Conservation (phyloP, 2,329 filamentous ascomycete species). For the Verticillium nonalfalfae region DNA sequence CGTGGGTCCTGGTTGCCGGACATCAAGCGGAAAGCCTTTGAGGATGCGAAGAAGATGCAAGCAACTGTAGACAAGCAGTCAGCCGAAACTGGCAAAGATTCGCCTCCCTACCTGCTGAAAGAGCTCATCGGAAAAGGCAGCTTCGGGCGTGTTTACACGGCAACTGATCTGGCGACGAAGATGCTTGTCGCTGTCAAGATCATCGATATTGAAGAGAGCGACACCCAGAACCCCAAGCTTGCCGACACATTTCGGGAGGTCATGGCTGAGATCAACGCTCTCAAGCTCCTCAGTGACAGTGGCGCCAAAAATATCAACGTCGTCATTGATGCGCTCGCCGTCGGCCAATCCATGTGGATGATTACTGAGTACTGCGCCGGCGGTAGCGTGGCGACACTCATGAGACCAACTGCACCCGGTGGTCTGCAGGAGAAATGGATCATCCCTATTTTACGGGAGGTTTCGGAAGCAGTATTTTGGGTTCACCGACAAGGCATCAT, state of each 20-base stretch:
- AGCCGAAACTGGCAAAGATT: conserved; percentile 49
- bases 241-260: conserved; percentile 65
- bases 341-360: conserved; percentile 80
- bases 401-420: conserved; percentile 60
- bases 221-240: conserved; percentile 58
- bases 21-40: conserved; percentile 53
- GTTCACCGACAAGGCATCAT: conserved; percentile 64
- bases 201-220: conserved; percentile 75
- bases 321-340: conserved; percentile 71
- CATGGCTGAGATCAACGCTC: conserved; percentile 60
- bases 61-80: conserved; percentile 56
- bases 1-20: conserved; percentile 33
- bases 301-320: conserved; percentile 75
- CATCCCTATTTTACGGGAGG: conserved; percentile 59
- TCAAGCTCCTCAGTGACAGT: conserved; percentile 67
- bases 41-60: conserved; percentile 68
- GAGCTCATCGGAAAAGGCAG: conserved; percentile 72
- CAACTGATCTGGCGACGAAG: conserved; percentile 34
- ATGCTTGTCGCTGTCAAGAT: conserved; percentile 72
- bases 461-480: conserved; percentile 60
- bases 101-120: conserved; percentile 60
- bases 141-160: conserved; percentile 70
- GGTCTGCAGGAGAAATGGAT: conserved; percentile 67
- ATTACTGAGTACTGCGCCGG: conserved; percentile 82
- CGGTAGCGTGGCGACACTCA: conserved; percentile 70